A percentile compares a stretch with the other conserved stretches of the same genome.
Evolutionary conservation across 495 filamentous ascomycete species (phyloP).

Genomic region (Lichina pygmaea): DNA sequence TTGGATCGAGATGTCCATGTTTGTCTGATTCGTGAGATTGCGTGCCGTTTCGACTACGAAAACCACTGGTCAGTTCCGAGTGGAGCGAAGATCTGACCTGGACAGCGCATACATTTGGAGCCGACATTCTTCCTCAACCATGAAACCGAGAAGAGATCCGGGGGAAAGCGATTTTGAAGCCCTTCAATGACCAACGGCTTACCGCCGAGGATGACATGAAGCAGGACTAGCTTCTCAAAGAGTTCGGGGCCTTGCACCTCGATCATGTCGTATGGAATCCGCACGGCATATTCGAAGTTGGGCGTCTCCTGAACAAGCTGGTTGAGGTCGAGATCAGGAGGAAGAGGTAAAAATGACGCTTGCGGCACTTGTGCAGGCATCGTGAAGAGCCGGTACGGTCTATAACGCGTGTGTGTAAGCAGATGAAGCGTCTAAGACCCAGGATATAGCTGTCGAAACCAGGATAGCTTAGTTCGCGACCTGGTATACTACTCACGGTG

Average conservation of each 20-base stretch:
- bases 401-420: background rate
- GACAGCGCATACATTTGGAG: slow-evolving; percentile 32
- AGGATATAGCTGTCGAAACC: too few species aligned
- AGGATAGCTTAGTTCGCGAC: too few species aligned
- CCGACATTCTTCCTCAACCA: slow-evolving; percentile 56
- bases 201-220: slow-evolving; percentile 59
- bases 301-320: slow-evolving; percentile 42
- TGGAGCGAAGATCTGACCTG: background rate
- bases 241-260: slow-evolving; percentile 37
- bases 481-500: too few species aligned
- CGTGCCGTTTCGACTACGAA: slow-evolving; percentile 35
- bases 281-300: slow-evolving; percentile 62
- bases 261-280: slow-evolving; percentile 50
- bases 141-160: slow-evolving; percentile 44
- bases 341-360: slow-evolving; percentile 54
- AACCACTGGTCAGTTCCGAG: background rate
- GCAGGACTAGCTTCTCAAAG: slow-evolving; percentile 55
- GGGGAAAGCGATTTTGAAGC: slow-evolving; percentile 37
- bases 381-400: slow-evolving; percentile 2
- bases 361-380: slow-evolving; percentile 48
- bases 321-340: slow-evolving; percentile 53
- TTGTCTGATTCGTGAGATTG: slow-evolving; percentile 37
- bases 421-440: too few species aligned
- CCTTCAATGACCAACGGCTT: slow-evolving; percentile 74
- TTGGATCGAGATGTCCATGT: slow-evolving; percentile 53